These are phyloP conservation scores for Arthrobotrys sinensis DNA, from an alignment of 2,329 filamentous ascomycete species.

Conservation along the genomic window DNA sequence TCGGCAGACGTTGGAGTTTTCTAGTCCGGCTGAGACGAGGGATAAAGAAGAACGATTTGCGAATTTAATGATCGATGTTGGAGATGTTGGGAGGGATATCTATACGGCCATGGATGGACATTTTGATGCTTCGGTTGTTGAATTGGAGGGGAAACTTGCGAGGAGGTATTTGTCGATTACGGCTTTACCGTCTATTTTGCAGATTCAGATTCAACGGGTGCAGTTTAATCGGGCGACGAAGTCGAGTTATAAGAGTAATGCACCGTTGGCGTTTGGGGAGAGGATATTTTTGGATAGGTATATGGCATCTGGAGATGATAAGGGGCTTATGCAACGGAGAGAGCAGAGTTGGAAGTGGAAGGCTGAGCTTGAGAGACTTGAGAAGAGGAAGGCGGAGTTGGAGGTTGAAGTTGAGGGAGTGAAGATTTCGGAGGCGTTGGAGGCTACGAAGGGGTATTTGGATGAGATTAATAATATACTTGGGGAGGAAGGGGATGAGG, in stretches of 20 bases:
- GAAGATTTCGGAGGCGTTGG: slow-evolving; percentile 60
- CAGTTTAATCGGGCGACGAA: slow-evolving; percentile 77
- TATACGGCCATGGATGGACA: slow-evolving; percentile 88
- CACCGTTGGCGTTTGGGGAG: slow-evolving; percentile 84
- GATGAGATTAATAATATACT: slow-evolving; percentile 67
- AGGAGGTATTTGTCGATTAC: slow-evolving; percentile 80
- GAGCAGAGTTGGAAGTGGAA: slow-evolving; percentile 83
- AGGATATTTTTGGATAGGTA: slow-evolving; percentile 90
- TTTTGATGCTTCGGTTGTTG: slow-evolving; percentile 84
- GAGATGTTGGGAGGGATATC: slow-evolving; percentile 76
- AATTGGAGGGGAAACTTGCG: slow-evolving; percentile 75
- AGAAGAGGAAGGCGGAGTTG: slow-evolving; percentile 66
- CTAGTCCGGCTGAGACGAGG: slow-evolving; percentile 67
- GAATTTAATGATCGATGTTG: slow-evolving; percentile 76
- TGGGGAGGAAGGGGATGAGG: slow-evolving; percentile 67
- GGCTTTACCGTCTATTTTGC: slow-evolving; percentile 85
- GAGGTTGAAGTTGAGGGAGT: slow-evolving; percentile 64
- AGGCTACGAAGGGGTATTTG: slow-evolving; percentile 68
- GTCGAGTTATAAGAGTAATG: slow-evolving; percentile 79
- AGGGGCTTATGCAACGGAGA: slow-evolving; percentile 76
- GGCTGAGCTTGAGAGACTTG: slow-evolving; percentile 74
- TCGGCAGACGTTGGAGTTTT: slow-evolving; percentile 65
- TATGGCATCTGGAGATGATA: slow-evolving; percentile 75
- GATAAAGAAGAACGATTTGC: slow-evolving; percentile 77
- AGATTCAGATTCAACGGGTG: slow-evolving; percentile 89